phyloP scores from a whole-genome alignment of 1,284 basidiomycete genomes.

The Stygiomarasmius scandens region DNA sequence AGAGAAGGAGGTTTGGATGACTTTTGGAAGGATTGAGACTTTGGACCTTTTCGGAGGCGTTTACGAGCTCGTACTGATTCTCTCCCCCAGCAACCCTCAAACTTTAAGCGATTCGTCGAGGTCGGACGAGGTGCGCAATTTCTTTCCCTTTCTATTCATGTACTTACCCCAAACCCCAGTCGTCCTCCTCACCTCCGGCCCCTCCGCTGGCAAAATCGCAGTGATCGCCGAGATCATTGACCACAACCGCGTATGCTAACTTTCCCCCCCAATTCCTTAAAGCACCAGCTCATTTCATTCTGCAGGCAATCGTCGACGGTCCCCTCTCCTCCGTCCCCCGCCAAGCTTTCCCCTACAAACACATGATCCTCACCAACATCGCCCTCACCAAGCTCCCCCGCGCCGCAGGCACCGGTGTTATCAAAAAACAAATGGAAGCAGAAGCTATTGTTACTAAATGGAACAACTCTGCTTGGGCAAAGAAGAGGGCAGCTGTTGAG shows the following conservation, averaged over 20 bases:
- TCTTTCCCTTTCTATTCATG: neutral
- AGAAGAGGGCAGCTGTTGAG: constrained; percentile 82
- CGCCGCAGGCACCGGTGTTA: constrained; percentile 78
- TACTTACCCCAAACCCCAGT: constrained; percentile 47
- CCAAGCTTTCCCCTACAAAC: constrained; percentile 90
- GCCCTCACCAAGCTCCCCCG: constrained; percentile 87
- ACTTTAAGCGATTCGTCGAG: constrained; percentile 97
- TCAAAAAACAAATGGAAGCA: constrained; percentile 90
- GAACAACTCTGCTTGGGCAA: constrained; percentile 83
- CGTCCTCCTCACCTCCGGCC: constrained; percentile 92
- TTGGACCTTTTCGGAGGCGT: too few species aligned
- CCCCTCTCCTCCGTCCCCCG: constrained; percentile 90
- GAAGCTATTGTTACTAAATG: constrained; percentile 79
- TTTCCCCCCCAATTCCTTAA: too few species aligned
- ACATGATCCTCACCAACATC: constrained; percentile 91
- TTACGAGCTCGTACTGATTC: too few species aligned
- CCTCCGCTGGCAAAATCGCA: constrained; percentile 87
- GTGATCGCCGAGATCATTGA: constrained; percentile 98
- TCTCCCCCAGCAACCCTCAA: constrained; percentile 56
- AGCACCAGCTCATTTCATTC: neutral
- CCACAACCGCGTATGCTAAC: constrained; percentile 93
- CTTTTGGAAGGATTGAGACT: neutral
- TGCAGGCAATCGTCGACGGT: constrained; percentile 93
- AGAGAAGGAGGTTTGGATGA: neutral
- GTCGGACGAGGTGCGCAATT: constrained; percentile 81